These are phyloP conservation scores for Xylariaceae sp. DNA, from an alignment of 2,329 filamentous ascomycete genomes.

Conservation along the genomic window DNA sequence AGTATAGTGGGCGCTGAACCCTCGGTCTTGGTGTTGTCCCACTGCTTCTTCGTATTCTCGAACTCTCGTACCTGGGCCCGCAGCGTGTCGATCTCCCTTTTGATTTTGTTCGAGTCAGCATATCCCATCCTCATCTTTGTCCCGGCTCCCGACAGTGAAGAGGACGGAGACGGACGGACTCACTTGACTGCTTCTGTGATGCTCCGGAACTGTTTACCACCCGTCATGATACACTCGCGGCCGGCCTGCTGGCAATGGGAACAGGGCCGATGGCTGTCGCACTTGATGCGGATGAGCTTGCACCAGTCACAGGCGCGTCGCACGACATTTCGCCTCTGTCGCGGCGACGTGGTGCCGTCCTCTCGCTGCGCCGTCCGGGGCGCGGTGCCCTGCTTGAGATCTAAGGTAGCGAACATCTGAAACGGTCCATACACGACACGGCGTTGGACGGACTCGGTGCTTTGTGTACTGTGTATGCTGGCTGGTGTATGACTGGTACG, in stretches of 20 bases:
- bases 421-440: too few species aligned
- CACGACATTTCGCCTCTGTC: constrained; percentile 9
- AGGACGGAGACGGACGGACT: too few species aligned
- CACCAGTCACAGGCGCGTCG: constrained; percentile 16
- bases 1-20: background rate
- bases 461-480: too few species aligned
- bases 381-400: background rate
- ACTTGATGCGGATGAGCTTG: constrained; percentile 17
- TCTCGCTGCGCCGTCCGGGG: background rate
- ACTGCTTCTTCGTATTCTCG: constrained; percentile 1
- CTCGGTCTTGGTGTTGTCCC: background rate
- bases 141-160: too few species aligned
- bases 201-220: constrained; percentile 9
- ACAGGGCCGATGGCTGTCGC: constrained; percentile 15
- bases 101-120: too few species aligned
- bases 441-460: too few species aligned
- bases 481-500: too few species aligned
- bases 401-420: constrained; percentile 1
- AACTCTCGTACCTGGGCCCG: constrained; percentile 1
- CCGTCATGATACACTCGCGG: constrained; percentile 10
- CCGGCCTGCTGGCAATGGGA: constrained; percentile 11
- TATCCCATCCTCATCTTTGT: too few species aligned
- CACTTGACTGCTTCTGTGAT: constrained; percentile 13
- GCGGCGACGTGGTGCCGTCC: background rate
- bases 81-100: constrained; percentile 3